phyloP scores from a whole-genome alignment of 169 alveolate genomes.

The Cryptosporidium meleagridis region DNA sequence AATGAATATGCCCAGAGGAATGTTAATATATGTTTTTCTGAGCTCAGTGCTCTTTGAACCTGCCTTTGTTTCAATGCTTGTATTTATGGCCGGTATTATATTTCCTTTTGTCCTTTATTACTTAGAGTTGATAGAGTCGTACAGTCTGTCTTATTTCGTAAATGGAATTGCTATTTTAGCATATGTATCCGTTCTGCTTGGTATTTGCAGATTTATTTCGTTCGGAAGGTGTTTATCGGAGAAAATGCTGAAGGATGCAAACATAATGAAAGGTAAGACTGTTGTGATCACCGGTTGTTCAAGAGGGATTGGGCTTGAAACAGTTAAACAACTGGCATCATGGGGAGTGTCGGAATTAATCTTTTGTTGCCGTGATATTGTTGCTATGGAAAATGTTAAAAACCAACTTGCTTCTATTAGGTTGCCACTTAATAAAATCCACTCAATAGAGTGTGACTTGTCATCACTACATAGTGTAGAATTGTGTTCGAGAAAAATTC shows the following conservation, averaged over 20 bases:
- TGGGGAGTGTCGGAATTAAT: conserved; percentile 83
- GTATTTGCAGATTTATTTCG: conserved; percentile 12
- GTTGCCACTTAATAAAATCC: conserved; percentile 10
- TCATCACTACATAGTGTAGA: conserved; percentile 75
- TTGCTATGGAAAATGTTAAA: conserved; percentile 56
- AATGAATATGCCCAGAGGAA: not conserved
- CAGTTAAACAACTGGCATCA: conserved; percentile 78
- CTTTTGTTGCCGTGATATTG: conserved; percentile 79
- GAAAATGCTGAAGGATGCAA: not conserved
- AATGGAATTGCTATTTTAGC: not conserved
- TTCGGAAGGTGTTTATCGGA: conserved; percentile 17
- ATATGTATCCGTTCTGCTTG: not conserved
- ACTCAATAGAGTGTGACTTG: conserved; percentile 76
- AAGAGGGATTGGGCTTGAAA: conserved; percentile 85
- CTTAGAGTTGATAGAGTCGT: not conserved
- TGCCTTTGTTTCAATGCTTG: conserved; percentile 12
- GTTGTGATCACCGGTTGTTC: conserved; percentile 82
- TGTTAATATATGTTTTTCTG: conserved; percentile 1
- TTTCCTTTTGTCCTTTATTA: not conserved
- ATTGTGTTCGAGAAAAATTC: conserved; percentile 64
- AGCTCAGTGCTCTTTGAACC: conserved; percentile 39
- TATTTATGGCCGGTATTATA: not conserved
- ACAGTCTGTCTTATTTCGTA: not conserved
- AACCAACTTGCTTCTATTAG: conserved; percentile 20
- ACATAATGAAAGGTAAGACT: conserved; percentile 48